phyloP scores from a whole-genome alignment of 176 grass and related monocot genomes.

The Zea luxurians region DNA sequence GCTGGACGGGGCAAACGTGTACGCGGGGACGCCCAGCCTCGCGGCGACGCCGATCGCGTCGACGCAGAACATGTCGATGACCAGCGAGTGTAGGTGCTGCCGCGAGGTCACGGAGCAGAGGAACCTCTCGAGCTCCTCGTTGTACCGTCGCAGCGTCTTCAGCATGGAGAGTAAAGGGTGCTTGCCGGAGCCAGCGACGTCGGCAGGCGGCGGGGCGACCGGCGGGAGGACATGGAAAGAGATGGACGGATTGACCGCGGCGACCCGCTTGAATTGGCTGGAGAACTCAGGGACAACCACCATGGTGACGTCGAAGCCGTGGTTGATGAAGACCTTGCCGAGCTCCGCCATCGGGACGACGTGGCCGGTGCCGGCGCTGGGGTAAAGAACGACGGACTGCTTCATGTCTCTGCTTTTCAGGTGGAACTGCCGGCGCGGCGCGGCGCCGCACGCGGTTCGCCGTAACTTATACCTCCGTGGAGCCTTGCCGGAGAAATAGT shows the following conservation, averaged over 20 bases:
- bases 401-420: slow-evolving; percentile 1
- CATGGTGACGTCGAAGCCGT: slow-evolving; percentile 39
- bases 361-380: slow-evolving; percentile 47
- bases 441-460: too few species aligned
- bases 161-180: slow-evolving; percentile 23
- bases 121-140: slow-evolving; percentile 18
- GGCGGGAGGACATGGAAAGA: slow-evolving; percentile 41
- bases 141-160: slow-evolving; percentile 4
- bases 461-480: too few species aligned
- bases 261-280: slow-evolving; percentile 28
- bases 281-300: not conserved
- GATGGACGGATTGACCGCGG: slow-evolving; percentile 40
- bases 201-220: not conserved
- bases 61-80: slow-evolving; percentile 66
- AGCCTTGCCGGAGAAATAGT: too few species aligned
- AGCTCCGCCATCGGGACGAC: slow-evolving; percentile 56
- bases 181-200: too few species aligned
- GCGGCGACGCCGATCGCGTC: slow-evolving; percentile 17
- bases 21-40: slow-evolving; percentile 7
- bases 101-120: slow-evolving; percentile 8
- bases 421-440: too few species aligned
- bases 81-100: slow-evolving; percentile 31
- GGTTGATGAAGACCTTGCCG: slow-evolving; percentile 42
- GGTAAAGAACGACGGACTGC: slow-evolving; percentile 53
- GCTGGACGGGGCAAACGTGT: not conserved